Evolutionary conservation across 345 rosid genomes (phyloP).

Genomic region (Salix caprea): DNA sequence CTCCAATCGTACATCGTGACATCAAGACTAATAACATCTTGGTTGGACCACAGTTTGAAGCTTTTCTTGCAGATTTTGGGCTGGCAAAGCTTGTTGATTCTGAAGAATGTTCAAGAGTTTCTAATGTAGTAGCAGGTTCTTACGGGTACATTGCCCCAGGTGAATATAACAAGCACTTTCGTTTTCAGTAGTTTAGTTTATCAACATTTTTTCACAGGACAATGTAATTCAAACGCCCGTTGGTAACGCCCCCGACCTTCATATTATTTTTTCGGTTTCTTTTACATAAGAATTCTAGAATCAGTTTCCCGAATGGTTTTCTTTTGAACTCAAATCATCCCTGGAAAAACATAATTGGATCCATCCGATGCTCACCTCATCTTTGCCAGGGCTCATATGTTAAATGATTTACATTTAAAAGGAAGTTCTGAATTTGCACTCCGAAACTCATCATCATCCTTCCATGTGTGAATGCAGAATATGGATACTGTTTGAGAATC

Average conservation of each 20-base stretch:
- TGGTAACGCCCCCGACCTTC: background rate
- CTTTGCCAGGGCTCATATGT: background rate
- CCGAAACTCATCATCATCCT: background rate
- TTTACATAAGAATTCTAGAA: background rate
- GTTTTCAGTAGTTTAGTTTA: background rate
- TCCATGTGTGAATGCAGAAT: slow-evolving; percentile 39
- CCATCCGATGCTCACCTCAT: background rate
- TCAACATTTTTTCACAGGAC: background rate
- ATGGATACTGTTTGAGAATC: slow-evolving; percentile 62
- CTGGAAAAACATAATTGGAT: background rate
- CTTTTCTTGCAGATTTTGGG: slow-evolving; percentile 69
- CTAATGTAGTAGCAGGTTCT: slow-evolving; percentile 61
- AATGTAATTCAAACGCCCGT: background rate
- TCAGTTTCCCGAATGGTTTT: background rate
- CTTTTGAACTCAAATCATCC: background rate
- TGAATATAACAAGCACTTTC: slow-evolving; percentile 24
- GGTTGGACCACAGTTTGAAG: slow-evolving; percentile 60
- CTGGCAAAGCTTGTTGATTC: slow-evolving; percentile 56
- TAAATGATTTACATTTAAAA: background rate
- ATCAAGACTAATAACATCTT: slow-evolving; percentile 70
- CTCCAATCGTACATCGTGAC: slow-evolving; percentile 69
- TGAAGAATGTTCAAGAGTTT: slow-evolving; percentile 39
- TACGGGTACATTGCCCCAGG: slow-evolving; percentile 84
- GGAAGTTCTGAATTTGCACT: background rate
- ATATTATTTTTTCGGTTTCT: background rate